These are phyloP conservation scores for Aspergillus pseudoviridinutans DNA, from an alignment of 2,329 filamentous ascomycete species.

Conservation along the genomic window DNA sequence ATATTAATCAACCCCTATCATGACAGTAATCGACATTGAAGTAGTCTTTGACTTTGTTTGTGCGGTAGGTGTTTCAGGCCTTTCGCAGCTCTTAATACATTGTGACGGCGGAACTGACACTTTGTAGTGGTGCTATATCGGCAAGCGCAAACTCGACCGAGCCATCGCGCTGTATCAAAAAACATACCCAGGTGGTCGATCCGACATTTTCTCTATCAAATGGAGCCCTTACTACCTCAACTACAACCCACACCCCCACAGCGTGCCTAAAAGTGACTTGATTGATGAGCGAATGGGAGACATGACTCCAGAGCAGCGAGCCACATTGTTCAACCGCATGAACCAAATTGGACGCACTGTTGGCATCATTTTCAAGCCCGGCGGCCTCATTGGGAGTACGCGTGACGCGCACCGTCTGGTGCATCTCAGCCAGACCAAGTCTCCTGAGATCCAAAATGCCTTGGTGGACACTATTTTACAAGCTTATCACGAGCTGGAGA, in stretches of 20 bases:
- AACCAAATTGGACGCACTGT: constrained; percentile 23
- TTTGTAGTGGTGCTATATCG: constrained; percentile 39
- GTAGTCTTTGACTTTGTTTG: constrained; percentile 32
- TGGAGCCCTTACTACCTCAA: constrained; percentile 40
- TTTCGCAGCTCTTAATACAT: background rate
- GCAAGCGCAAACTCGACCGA: constrained; percentile 35
- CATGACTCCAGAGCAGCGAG: constrained; percentile 23
- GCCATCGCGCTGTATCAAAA: constrained; percentile 39
- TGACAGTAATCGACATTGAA: constrained; percentile 16
- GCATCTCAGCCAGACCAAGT: constrained; percentile 16
- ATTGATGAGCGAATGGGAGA: constrained; percentile 18
- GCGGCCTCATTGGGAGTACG: constrained; percentile 34
- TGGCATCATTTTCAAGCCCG: constrained; percentile 33
- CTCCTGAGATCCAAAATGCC: constrained; percentile 7
- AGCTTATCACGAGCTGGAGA: constrained; percentile 28
- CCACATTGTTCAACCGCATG: constrained; percentile 20
- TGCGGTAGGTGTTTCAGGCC: constrained; percentile 17
- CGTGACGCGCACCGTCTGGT: constrained; percentile 34
- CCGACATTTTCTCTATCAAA: constrained; percentile 33
- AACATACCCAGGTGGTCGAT: constrained; percentile 36
- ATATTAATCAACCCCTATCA: background rate
- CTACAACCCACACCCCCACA: constrained; percentile 7
- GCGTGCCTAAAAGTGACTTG: constrained; percentile 4
- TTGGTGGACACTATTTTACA: constrained; percentile 26
- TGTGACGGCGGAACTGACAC: background rate